phyloP scores from a whole-genome alignment of 2,329 filamentous ascomycete species.

The Aspergillus novoparasiticus region DNA sequence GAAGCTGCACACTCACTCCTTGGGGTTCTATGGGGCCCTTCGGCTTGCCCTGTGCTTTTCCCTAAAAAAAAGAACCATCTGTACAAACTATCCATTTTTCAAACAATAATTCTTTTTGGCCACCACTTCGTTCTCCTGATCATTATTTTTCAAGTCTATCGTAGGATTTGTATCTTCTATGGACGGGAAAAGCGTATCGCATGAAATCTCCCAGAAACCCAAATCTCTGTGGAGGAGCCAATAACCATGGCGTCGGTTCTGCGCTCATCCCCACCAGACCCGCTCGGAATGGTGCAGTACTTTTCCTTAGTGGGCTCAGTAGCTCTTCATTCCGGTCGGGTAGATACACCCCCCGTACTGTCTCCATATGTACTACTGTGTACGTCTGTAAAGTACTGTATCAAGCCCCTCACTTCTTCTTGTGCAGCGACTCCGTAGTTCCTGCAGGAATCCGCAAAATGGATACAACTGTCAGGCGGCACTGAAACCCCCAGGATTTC shows the following conservation, averaged over 20 bases:
- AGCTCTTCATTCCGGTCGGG: background rate
- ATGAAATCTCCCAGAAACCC: background rate
- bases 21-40: background rate
- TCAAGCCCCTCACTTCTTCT: background rate
- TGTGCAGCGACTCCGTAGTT: background rate
- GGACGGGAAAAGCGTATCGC: background rate
- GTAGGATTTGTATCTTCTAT: background rate
- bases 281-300: conserved; percentile 3
- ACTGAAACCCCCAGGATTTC: conserved; percentile 2
- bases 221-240: conserved; percentile 5
- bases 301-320: conserved; percentile 1
- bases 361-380: background rate
- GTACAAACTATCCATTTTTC: background rate
- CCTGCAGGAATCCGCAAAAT: conserved; percentile 1
- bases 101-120: background rate
- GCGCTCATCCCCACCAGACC: background rate
- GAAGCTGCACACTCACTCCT: background rate
- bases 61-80: background rate
- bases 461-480: background rate
- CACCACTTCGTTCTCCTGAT: background rate
- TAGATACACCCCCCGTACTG: background rate
- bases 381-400: background rate
- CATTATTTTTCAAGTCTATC: background rate
- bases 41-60: background rate
- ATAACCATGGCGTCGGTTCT: conserved; percentile 10